Evolutionary conservation across 1,284 basidiomycete species (phyloP), one percentile per base, ranked within the genome.

Genomic region (Rhodotorula sp.): DNA sequence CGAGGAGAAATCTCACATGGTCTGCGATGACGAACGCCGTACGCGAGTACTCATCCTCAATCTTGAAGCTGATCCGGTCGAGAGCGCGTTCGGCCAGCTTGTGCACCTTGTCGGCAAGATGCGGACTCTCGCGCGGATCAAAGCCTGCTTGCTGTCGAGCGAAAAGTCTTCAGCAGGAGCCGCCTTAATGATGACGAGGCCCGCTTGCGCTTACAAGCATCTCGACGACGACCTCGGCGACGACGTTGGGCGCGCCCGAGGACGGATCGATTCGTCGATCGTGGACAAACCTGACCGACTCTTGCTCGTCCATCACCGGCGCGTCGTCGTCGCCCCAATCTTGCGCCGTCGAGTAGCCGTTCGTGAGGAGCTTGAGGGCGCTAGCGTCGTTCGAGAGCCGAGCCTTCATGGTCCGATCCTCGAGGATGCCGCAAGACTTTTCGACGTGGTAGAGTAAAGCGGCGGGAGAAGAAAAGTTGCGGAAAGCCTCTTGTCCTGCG

Each of bases 181-280:
- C 5, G 45, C 26, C 19, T 34, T 34, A 34, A 34, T 6, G 34
- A 6, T 34, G 34, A 34, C 34, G 34, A 15, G 26, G 5, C 23
- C 19, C 7, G 7, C 10, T 28, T 48, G 43, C 19, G n/a, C 70
- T 21, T 28, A 68, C 70, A 2, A 80, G 73, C 75, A 80, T 74
- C 50, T 79, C 77, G 56, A 76, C 71, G 15, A 78, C 76, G 16
- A 76, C 70, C 56, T 79, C 77, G 2, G 72, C 62, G n/a, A 76
- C 74, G 4, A 62, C 69, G 18, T 74, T 56, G 2, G 79, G 79
- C 56, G 71, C 76, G 1, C 73, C 75, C 2, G 68, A 77, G 31
- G 72, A 64, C 8, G 72, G 56, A 45, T 80, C 78, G 15, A 71
- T 31, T 47, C 72, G 56, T 3, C 64, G 28, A 26, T 74, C 72